A percentile compares a stretch with the other conserved stretches of the same genome.
phyloP scores from a whole-genome alignment of 2,329 filamentous ascomycete species.

The Fusarium sp. region DNA sequence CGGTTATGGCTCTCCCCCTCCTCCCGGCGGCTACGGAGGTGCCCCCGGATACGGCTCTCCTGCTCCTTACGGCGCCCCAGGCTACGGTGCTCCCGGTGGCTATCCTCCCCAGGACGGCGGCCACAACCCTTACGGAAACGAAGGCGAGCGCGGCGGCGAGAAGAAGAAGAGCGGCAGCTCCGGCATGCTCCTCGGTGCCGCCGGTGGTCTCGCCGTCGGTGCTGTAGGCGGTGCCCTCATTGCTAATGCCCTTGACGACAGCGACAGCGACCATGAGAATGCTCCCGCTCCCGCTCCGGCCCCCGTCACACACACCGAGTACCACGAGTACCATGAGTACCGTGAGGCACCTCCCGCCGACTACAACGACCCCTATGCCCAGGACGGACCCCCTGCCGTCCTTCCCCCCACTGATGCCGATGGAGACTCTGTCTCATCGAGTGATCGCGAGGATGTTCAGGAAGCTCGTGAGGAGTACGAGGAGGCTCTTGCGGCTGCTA shows the following conservation, averaged over 20 bases:
- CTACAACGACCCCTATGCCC: slow-evolving; percentile 34
- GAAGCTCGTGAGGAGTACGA: slow-evolving; percentile 59
- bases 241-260: slow-evolving; percentile 61
- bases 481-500: slow-evolving; percentile 54
- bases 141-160: slow-evolving; percentile 32
- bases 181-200: slow-evolving; percentile 68
- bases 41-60: slow-evolving; percentile 23
- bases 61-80: slow-evolving; percentile 26
- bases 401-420: slow-evolving; percentile 55
- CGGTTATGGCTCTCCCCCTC: slow-evolving; percentile 29
- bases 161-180: slow-evolving; percentile 59
- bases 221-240: slow-evolving; percentile 69
- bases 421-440: slow-evolving; percentile 56
- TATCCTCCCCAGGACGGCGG: slow-evolving; percentile 20
- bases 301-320: neutral
- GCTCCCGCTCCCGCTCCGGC: slow-evolving; percentile 20
- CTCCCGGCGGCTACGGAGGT: slow-evolving; percentile 10
- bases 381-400: slow-evolving; percentile 47
- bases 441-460: slow-evolving; percentile 56
- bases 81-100: slow-evolving; percentile 12
- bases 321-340: slow-evolving; percentile 19
- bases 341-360: slow-evolving; percentile 31
- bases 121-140: slow-evolving; percentile 31
- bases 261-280: slow-evolving; percentile 41
- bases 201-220: slow-evolving; percentile 69